phyloP scores from a whole-genome alignment of 352 stramenopile genomes.

The Blastocystis sp. region DNA sequence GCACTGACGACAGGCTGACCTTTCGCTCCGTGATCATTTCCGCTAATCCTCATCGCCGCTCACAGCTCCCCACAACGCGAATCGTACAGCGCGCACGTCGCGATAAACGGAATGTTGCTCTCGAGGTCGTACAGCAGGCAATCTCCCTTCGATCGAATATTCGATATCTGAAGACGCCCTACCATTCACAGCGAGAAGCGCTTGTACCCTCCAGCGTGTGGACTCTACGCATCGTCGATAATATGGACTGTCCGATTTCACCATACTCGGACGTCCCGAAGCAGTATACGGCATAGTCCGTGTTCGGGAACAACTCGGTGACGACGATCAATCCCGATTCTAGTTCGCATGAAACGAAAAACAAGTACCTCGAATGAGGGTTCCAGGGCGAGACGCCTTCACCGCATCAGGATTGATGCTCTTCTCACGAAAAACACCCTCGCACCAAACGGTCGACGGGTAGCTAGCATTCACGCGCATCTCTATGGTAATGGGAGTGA shows the following conservation, averaged over 20 bases:
- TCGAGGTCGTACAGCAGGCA: neutral
- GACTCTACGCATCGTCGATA: conserved; percentile 42
- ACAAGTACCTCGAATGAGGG: neutral
- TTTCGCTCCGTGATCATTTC: neutral
- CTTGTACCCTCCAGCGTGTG: neutral
- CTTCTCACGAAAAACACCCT: neutral
- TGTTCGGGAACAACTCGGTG: neutral
- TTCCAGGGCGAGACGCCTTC: neutral
- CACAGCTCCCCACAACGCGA: neutral
- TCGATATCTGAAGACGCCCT: conserved; percentile 12
- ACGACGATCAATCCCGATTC: conserved; percentile 11
- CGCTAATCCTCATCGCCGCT: neutral
- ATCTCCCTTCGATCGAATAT: neutral
- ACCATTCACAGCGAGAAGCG: too few species aligned
- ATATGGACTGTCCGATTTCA: neutral
- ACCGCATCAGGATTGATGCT: neutral
- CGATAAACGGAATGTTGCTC: conserved; percentile 9
- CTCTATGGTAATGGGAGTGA: neutral
- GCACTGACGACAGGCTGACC: neutral
- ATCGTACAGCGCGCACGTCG: conserved; percentile 24
- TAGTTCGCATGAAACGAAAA: neutral
- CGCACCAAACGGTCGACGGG: conserved; percentile 32
- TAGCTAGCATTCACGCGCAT: conserved; percentile 13
- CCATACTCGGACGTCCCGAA: conserved; percentile 34
- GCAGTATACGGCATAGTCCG: conserved; percentile 29